Percentiles rank a stretch among this genome's conserved stretches.
Conservation (phyloP, 176 grass and related monocot genomes). For the Saccharum officinarum region DNA sequence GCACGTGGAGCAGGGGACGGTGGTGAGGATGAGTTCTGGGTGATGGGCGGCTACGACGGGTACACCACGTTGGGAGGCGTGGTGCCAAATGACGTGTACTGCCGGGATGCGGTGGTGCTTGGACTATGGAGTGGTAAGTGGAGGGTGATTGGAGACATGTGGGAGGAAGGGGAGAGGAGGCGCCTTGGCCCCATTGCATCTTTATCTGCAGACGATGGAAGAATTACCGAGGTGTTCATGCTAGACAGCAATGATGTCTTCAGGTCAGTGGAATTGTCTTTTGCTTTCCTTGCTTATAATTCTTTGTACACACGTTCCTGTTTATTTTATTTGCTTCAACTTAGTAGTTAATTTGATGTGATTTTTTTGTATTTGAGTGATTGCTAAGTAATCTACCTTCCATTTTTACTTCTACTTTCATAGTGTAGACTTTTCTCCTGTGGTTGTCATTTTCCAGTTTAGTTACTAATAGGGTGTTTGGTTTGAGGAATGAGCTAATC, state of each 20-base stretch:
- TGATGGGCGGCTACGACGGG: constrained; percentile 87
- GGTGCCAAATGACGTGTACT: constrained; percentile 73
- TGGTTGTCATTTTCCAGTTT: neutral
- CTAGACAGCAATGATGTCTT: constrained; percentile 60
- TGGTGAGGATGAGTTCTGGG: constrained; percentile 86
- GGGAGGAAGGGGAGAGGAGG: constrained; percentile 70
- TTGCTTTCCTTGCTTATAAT: neutral
- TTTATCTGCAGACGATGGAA: constrained; percentile 57
- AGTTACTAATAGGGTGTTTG: neutral
- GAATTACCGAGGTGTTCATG: constrained; percentile 68
- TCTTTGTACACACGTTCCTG: neutral
- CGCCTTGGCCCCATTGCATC: constrained; percentile 58
- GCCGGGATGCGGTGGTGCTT: constrained; percentile 69
- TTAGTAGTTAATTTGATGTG: neutral
- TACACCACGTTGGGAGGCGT: constrained; percentile 67
- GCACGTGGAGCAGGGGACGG: constrained; percentile 30
- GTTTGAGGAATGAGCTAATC: too few species aligned
- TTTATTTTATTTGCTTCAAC: neutral
- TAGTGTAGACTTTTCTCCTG: neutral
- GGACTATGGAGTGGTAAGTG: constrained; percentile 70
- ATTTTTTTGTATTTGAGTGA: neutral
- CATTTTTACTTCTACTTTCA: constrained; percentile 13
- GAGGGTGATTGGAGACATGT: constrained; percentile 82
- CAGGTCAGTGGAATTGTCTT: constrained; percentile 51
- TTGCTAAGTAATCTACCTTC: neutral